Evolutionary conservation across 2,329 filamentous ascomycete genomes (phyloP).

Genomic region (Botrytis cinerea): DNA sequence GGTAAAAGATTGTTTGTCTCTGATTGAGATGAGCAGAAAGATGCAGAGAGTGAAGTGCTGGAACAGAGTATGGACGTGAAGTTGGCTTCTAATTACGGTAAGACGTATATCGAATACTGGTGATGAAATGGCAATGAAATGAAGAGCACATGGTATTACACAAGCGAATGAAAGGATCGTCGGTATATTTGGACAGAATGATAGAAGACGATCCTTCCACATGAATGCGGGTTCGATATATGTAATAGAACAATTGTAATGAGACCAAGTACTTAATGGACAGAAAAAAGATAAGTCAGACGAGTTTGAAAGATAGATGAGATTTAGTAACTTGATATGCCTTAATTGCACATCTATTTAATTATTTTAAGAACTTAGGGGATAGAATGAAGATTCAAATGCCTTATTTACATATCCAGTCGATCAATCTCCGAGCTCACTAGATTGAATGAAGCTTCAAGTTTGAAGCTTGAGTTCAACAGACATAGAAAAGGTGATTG

Average conservation of each 20-base stretch:
- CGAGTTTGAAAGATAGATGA: not conserved
- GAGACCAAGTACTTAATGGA: not conserved
- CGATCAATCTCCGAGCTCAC: not conserved
- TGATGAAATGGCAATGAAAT: not conserved
- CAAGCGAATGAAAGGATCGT: not conserved
- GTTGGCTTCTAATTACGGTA: too few species aligned
- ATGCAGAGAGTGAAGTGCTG: not conserved
- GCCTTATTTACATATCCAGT: not conserved
- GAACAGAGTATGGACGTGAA: not conserved
- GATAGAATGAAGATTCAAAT: too few species aligned
- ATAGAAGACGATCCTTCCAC: not conserved
- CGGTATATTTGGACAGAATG: rapidly evolving
- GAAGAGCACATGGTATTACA: not conserved
- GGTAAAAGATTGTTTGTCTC: not conserved
- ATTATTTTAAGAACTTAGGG: too few species aligned
- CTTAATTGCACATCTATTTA: not conserved
- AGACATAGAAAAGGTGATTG: not conserved
- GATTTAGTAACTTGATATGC: not conserved
- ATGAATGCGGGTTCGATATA: not conserved
- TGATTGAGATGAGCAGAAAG: not conserved
- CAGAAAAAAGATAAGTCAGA: not conserved
- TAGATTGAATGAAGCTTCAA: not conserved
- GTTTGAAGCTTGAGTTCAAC: not conserved
- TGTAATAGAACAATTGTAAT: rapidly evolving
- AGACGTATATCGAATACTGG: not conserved